phyloP scores from a whole-genome alignment of 2,329 filamentous ascomycete species.

The Clarireedia hainanense region DNA sequence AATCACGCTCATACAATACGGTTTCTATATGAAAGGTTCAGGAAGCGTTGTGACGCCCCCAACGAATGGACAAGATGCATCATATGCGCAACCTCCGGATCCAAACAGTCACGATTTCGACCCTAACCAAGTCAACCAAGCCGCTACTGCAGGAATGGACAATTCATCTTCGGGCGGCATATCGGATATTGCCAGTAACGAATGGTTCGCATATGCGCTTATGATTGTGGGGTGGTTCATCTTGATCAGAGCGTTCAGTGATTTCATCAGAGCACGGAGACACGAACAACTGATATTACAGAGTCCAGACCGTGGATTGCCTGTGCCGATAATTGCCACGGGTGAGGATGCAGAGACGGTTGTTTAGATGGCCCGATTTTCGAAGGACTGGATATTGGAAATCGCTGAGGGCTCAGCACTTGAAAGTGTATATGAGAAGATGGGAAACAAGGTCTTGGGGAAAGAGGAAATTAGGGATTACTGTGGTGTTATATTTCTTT shows the following conservation, averaged over 20 bases:
- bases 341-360: constrained; percentile 73
- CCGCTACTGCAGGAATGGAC: constrained; percentile 30
- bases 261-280: constrained; percentile 78
- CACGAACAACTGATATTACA: constrained; percentile 92
- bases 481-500: background rate
- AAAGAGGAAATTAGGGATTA: background rate
- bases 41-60: constrained; percentile 35
- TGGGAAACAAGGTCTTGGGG: background rate
- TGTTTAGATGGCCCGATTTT: constrained; percentile 41
- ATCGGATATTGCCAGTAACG: constrained; percentile 59
- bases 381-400: background rate
- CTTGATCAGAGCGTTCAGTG: constrained; percentile 83
- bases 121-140: constrained; percentile 54
- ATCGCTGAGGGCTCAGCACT: background rate
- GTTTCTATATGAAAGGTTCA: constrained; percentile 82
- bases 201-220: constrained; percentile 85
- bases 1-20: constrained; percentile 92
- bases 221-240: constrained; percentile 99
- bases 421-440: constrained; percentile 6
- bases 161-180: constrained; percentile 35
- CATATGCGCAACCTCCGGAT: constrained; percentile 66
- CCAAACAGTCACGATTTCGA: constrained; percentile 89
- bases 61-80: constrained; percentile 38
- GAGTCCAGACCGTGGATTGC: constrained; percentile 81
- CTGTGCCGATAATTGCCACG: constrained; percentile 77